A percentile compares a stretch with the other conserved stretches of the same genome.
Evolutionary conservation across 164 flowering plant genomes (phyloP).

Genomic region (Vitis amurensis): DNA sequence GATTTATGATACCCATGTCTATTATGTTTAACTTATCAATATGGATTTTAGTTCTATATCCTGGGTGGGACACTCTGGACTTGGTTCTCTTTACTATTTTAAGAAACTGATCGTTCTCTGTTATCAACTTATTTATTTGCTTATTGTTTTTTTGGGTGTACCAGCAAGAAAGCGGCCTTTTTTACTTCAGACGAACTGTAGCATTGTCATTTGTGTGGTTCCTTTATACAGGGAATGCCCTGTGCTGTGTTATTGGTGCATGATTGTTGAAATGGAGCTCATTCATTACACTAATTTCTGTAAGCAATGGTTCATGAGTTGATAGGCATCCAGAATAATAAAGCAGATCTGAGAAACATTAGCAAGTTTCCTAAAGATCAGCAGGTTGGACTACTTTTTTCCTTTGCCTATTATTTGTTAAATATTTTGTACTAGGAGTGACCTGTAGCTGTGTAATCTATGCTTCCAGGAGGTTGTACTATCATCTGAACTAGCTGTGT

Average conservation of each 20-base stretch:
- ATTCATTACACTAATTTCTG: constrained; percentile 12
- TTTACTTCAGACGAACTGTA: constrained; percentile 74
- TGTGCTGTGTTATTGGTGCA: too few species aligned
- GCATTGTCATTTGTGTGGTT: background rate
- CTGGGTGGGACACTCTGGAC: too few species aligned
- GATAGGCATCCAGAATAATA: constrained; percentile 88
- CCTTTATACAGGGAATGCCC: too few species aligned
- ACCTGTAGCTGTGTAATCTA: constrained; percentile 1
- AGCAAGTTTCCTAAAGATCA: constrained; percentile 77
- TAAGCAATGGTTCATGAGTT: constrained; percentile 99
- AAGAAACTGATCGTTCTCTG: too few species aligned
- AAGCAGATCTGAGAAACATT: constrained; percentile 66
- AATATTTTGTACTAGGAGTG: background rate
- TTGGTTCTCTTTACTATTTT: too few species aligned
- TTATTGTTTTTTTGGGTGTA: constrained; percentile 29
- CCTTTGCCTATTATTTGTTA: background rate
- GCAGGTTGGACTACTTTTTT: constrained; percentile 51
- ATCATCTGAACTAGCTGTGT: constrained; percentile 89
- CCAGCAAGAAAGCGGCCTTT: constrained; percentile 93
- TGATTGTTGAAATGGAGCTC: background rate
- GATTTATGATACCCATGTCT: too few species aligned
- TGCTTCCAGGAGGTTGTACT: constrained; percentile 82
- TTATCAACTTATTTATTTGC: background rate
- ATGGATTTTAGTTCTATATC: too few species aligned
- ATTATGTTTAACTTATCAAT: too few species aligned